Percentiles rank a stretch among this genome's conserved stretches.
These are phyloP conservation scores for Chlorokybus atmophyticus DNA, from an alignment of 139 green algal genomes.

Conservation along the genomic window DNA sequence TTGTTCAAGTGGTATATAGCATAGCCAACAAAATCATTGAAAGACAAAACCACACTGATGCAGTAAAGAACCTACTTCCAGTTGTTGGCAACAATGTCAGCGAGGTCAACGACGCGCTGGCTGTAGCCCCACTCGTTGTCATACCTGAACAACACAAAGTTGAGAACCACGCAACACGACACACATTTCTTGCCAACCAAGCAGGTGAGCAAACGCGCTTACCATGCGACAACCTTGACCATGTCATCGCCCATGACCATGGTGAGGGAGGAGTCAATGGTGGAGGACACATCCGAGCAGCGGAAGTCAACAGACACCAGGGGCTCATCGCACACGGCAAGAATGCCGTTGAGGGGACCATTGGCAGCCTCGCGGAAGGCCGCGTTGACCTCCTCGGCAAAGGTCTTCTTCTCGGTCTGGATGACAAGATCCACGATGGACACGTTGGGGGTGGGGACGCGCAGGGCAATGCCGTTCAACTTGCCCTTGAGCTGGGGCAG, in stretches of 20 bases:
- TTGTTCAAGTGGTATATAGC: no score
- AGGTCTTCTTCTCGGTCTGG: constrained; percentile 94
- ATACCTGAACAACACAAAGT: constrained; percentile 15
- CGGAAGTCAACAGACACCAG: constrained; percentile 94
- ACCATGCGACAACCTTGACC: constrained; percentile 67
- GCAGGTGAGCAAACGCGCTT: no score
- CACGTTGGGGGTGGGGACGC: constrained; percentile 96
- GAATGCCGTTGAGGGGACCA: constrained; percentile 58
- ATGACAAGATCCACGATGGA: constrained; percentile 96
- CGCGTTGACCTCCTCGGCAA: constrained; percentile 97
- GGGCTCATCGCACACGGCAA: constrained; percentile 79
- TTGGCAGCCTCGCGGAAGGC: constrained; percentile 80
- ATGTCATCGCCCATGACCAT: constrained; percentile 79
- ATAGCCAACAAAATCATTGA: no score
- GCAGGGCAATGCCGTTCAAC: constrained; percentile 83
- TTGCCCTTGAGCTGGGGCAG: constrained; percentile 58
- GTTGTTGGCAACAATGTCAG: constrained; percentile 37
- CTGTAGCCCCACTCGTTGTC: constrained; percentile 39
- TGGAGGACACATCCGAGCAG: constrained; percentile 70
- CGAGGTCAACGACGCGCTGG: constrained; percentile 45
- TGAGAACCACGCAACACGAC: no score
- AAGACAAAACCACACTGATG: no score
- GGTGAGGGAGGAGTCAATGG: constrained; percentile 90
- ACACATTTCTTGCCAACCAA: no score
- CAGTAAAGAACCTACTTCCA: no score